Conservation (phyloP, 148 eudicot species). For the Chenopodium berlandieri region DNA sequence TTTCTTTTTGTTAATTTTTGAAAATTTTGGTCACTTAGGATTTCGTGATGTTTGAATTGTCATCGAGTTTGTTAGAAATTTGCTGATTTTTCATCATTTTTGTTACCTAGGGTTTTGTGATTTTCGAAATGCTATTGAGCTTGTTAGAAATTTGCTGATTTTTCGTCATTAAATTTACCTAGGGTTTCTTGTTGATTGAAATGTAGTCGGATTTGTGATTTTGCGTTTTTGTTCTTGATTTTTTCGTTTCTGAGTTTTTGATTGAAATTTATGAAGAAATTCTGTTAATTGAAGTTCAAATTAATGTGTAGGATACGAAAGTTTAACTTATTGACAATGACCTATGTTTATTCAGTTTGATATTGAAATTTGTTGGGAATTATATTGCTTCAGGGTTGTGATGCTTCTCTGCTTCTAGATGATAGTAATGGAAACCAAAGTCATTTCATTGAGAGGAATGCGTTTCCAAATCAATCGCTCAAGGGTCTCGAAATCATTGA, state of each 20-base stretch:
- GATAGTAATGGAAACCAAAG: conserved; percentile 26
- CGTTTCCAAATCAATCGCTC: conserved; percentile 27
- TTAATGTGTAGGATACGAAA: not conserved
- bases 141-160: not conserved
- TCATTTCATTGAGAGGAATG: conserved; percentile 26
- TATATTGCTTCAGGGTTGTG: conserved; percentile 29
- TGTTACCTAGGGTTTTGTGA: too few relatives aligned
- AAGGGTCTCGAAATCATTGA: conserved; percentile 33
- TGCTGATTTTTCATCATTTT: not conserved
- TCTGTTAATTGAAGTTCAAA: not conserved
- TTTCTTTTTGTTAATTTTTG: not conserved
- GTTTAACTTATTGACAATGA: not conserved
- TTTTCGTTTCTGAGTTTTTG: not conserved
- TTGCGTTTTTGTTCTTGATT: not conserved
- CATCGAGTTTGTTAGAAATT: not conserved
- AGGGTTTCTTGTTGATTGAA: too few relatives aligned
- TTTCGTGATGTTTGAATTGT: not conserved
- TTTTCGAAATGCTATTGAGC: not conserved
- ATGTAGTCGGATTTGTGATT: not conserved
- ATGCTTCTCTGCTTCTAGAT: conserved; percentile 35
- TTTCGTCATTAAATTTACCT: too few relatives aligned
- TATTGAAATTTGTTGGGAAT: not conserved
- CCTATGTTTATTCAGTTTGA: not conserved
- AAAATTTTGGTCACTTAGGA: not conserved
- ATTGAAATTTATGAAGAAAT: not conserved